Evolutionary conservation across 495 filamentous ascomycete species (phyloP).

Genomic region (Trichoderma reesei): DNA sequence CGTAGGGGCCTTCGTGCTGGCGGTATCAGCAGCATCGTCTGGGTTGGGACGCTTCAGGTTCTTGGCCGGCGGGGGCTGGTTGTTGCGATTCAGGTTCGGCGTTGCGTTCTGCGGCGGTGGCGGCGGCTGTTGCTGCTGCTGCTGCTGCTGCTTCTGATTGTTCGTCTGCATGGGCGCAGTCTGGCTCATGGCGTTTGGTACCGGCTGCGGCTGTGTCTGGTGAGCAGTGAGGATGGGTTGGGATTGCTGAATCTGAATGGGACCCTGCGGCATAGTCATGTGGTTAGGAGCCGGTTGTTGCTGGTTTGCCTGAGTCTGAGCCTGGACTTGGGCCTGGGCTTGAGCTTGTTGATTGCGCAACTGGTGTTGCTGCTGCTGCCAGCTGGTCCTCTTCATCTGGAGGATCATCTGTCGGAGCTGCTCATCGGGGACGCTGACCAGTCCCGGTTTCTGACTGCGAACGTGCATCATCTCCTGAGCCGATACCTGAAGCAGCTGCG

Average conservation of each 20-base stretch:
- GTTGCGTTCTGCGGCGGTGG: too few relatives aligned
- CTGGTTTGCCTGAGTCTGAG: too few relatives aligned
- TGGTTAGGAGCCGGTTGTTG: not conserved
- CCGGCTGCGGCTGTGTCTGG: slow-evolving; percentile 13
- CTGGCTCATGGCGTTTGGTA: slow-evolving; percentile 5
- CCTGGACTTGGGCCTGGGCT: slow-evolving; percentile 6
- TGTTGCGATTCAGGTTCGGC: slow-evolving; percentile 11
- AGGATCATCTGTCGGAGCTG: slow-evolving; percentile 10
- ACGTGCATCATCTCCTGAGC: slow-evolving; percentile 12
- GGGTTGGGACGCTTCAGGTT: slow-evolving; percentile 47
- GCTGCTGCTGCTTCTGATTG: slow-evolving; percentile 12
- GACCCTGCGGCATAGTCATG: not conserved
- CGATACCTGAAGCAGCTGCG: slow-evolving; percentile 8
- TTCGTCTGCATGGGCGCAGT: slow-evolving; percentile 15
- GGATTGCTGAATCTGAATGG: slow-evolving; percentile 11
- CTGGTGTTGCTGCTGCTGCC: slow-evolving; percentile 17
- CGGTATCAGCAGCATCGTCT: slow-evolving; percentile 27
- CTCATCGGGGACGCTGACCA: slow-evolving; percentile 11
- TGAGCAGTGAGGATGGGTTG: slow-evolving; percentile 9
- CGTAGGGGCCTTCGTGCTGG: not conserved
- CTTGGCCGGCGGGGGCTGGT: slow-evolving; percentile 19
- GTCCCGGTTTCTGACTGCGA: slow-evolving; percentile 7
- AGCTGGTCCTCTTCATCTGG: not conserved
- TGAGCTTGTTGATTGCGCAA: slow-evolving; percentile 8
- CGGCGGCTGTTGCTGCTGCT: too few relatives aligned